Evolutionary conservation across 2,329 filamentous ascomycete species (phyloP).

Genomic region (Dryadomyces quercus-mongolicae): DNA sequence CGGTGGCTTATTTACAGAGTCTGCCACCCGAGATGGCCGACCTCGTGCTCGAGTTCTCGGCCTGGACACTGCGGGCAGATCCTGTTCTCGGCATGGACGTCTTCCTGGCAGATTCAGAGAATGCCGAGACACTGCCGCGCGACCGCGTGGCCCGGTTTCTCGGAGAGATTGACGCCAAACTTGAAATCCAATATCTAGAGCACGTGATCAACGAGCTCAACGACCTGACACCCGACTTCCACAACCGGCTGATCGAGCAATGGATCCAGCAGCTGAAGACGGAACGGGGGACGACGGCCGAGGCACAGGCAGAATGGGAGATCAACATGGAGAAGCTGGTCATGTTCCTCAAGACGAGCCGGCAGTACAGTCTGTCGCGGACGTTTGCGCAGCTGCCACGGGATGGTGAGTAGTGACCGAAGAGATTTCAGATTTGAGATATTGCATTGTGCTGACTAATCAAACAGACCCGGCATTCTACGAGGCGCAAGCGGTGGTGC

Average conservation of each 20-base stretch:
- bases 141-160: conserved; percentile 66
- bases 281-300: conserved; percentile 7
- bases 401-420: conserved; percentile 47
- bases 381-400: conserved; percentile 68
- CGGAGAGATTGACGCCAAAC: conserved; percentile 49
- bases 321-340: conserved; percentile 56
- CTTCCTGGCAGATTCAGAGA: conserved; percentile 86
- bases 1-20: conserved; percentile 81
- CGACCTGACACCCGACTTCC: conserved; percentile 74
- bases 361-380: conserved; percentile 67
- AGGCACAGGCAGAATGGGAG: conserved; percentile 35
- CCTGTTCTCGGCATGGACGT: conserved; percentile 78
- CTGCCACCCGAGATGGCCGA: conserved; percentile 80
- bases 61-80: conserved; percentile 69
- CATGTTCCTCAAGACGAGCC: conserved; percentile 61
- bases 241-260: conserved; percentile 69
- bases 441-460: neutral
- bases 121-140: conserved; percentile 79
- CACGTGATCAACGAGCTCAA: conserved; percentile 82
- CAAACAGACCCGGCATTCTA: conserved; percentile 66
- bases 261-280: conserved; percentile 44
- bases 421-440: neutral
- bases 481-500: conserved; percentile 78
- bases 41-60: conserved; percentile 79
- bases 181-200: conserved; percentile 77